Percentiles rank a stretch among this genome's conserved stretches.
phyloP scores from a whole-genome alignment of 208 protist species.

The Tritrichomonas musculus region DNA sequence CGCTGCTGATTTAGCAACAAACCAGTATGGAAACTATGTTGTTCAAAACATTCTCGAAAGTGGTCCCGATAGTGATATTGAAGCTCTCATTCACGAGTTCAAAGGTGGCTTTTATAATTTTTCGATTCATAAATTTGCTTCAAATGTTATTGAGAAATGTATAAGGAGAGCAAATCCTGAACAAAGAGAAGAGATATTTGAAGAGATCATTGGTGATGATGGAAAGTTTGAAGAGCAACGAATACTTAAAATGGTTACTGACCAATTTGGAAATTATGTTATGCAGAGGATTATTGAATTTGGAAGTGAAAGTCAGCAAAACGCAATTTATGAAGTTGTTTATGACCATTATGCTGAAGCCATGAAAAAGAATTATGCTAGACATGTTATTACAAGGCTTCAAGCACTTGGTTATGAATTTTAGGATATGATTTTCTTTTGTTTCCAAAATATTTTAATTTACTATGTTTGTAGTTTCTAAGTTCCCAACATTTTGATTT shows the following conservation, averaged over 20 bases:
- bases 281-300: conserved; percentile 93
- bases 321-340: neutral
- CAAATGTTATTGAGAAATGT: conserved; percentile 96
- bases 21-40: conserved; percentile 98
- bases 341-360: neutral
- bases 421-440: neutral
- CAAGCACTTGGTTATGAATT: neutral
- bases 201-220: conserved; percentile 10
- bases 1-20: conserved; percentile 13
- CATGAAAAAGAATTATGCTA: neutral
- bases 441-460: no score
- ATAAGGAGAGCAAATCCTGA: neutral
- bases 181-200: neutral
- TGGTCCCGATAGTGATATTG: conserved; percentile 65
- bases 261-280: conserved; percentile 96
- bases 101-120: conserved; percentile 35
- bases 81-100: conserved; percentile 63
- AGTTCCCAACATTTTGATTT: no score
- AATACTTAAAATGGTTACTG: neutral
- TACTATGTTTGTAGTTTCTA: no score
- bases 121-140: conserved; percentile 89
- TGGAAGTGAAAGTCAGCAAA: conserved; percentile 55
- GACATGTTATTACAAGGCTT: neutral
- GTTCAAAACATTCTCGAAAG: conserved; percentile 92
- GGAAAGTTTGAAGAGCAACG: neutral